Evolutionary conservation across 495 filamentous ascomycete genomes (phyloP).

Genomic region (Daldinia vernicosa): DNA sequence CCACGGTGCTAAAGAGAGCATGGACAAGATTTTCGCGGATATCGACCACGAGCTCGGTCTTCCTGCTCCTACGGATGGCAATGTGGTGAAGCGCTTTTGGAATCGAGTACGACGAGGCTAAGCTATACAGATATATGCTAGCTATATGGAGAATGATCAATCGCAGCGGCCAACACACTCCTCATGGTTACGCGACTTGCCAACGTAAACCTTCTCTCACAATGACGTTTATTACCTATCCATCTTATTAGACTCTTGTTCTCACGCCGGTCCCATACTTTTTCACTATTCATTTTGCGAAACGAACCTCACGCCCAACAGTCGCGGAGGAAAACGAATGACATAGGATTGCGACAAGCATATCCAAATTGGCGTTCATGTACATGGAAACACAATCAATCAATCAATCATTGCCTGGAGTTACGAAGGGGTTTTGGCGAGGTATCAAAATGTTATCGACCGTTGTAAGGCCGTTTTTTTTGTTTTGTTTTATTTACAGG

Average conservation of each 20-base stretch:
- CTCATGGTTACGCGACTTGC: background rate
- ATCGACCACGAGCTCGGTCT: conserved; percentile 46
- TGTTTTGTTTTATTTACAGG: conserved; percentile 12
- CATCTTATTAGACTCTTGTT: conserved; percentile 11
- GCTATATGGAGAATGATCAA: background rate
- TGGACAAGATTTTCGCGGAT: conserved; percentile 47
- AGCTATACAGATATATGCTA: background rate
- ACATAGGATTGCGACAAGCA: conserved; percentile 21
- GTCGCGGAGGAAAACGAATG: conserved; percentile 10
- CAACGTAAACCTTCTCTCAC: conserved; percentile 8
- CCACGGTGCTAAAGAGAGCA: conserved; percentile 43
- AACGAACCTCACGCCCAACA: conserved; percentile 4
- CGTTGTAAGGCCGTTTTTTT: conserved; percentile 13
- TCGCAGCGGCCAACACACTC: background rate
- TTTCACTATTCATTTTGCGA: conserved; percentile 10
- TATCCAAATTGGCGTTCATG: conserved; percentile 22
- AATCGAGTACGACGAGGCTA: conserved; percentile 46
- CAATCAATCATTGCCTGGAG: conserved; percentile 39
- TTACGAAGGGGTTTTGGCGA: conserved; percentile 28
- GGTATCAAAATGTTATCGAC: conserved; percentile 36
- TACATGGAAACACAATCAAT: conserved; percentile 11
- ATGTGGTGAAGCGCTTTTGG: conserved; percentile 48
- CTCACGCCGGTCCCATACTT: conserved; percentile 3
- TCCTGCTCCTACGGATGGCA: conserved; percentile 32
- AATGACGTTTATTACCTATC: background rate